phyloP scores from a whole-genome alignment of 805 yeast species.

The Wickerhamiella shivajii region DNA sequence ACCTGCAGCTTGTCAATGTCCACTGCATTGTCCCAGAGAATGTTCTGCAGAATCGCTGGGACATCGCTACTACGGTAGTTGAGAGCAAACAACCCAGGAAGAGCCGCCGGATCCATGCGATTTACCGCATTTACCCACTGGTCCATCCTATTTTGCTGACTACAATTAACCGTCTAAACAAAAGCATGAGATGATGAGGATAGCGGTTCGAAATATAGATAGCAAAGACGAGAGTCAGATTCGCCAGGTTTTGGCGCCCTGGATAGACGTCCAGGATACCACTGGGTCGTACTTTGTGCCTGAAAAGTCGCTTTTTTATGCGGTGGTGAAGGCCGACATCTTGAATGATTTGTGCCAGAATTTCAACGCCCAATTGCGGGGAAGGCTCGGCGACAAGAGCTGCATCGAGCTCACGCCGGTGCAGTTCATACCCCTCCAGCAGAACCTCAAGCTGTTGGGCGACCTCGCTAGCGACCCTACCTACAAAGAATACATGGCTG shows the following conservation, averaged over 20 bases:
- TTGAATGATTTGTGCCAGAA: background rate
- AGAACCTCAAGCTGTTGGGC: background rate
- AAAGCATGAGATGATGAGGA: conserved; percentile 1
- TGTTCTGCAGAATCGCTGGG: conserved; percentile 30
- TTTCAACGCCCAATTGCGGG: conserved; percentile 1
- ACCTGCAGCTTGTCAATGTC: conserved; percentile 20
- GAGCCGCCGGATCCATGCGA: conserved; percentile 1
- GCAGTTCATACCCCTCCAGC: background rate
- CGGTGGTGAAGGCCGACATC: background rate
- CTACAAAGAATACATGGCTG: background rate
- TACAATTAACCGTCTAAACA: background rate
- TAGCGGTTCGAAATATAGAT: conserved; percentile 3
- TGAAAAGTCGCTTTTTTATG: background rate
- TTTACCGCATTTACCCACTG: background rate
- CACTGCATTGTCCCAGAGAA: conserved; percentile 16
- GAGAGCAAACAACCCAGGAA: too few relatives aligned
- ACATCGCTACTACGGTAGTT: too few relatives aligned
- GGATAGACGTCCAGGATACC: background rate
- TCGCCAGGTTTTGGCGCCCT: background rate
- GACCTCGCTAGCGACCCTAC: conserved; percentile 1
- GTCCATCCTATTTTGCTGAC: background rate
- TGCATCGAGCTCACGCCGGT: background rate
- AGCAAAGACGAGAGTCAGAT: background rate
- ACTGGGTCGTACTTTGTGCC: background rate
- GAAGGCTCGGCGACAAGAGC: background rate